These are phyloP conservation scores for Herpetospermum pedunculosum DNA, from an alignment of 306 rosid genomes.

Conservation along the genomic window DNA sequence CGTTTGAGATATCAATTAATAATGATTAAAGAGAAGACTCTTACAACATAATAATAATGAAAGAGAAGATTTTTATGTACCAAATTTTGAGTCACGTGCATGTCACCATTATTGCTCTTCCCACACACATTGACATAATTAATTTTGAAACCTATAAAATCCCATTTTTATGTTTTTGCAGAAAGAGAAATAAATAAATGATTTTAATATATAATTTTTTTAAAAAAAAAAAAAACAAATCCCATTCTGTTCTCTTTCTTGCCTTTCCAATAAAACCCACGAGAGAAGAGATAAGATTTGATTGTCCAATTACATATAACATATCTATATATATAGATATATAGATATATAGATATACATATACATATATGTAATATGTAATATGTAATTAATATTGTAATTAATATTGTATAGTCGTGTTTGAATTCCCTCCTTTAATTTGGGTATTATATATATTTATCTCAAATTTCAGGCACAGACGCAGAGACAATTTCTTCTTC, in stretches of 20 bases:
- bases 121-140: not conserved
- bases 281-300: conserved; percentile 57
- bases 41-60: too few relatives aligned
- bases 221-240: not conserved
- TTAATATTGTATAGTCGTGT: conserved; percentile 33
- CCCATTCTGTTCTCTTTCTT: conserved; percentile 10
- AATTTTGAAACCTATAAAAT: conserved; percentile 3
- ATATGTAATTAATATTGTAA: not conserved
- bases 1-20: too few relatives aligned
- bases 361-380: too few relatives aligned
- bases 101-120: conserved; percentile 40
- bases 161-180: not conserved
- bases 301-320: conserved; percentile 40
- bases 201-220: too few relatives aligned
- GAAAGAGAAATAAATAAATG: conserved; percentile 9
- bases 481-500: not conserved
- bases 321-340: too few relatives aligned
- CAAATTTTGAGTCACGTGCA: conserved; percentile 74
- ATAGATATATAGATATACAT: too few relatives aligned
- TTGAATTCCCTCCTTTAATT: conserved; percentile 64
- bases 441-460: not conserved
- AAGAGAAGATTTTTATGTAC: too few relatives aligned
- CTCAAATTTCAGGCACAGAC: conserved; percentile 15
- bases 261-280: conserved; percentile 40
- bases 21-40: too few relatives aligned